These are phyloP conservation scores for Punica granatum DNA, from an alignment of 345 rosid species.

Conservation along the genomic window DNA sequence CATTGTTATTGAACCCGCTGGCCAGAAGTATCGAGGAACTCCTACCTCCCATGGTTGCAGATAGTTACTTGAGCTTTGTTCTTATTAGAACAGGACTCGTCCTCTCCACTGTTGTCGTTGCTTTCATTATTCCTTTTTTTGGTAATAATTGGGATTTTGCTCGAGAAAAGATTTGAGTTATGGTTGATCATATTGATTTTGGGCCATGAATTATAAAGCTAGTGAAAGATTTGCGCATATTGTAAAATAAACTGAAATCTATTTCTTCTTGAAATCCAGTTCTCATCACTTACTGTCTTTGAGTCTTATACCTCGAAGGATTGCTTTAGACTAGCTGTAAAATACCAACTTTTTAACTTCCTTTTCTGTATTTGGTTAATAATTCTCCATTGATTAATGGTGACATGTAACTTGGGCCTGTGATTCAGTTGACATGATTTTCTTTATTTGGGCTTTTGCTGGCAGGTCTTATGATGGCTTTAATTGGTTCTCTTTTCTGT, in stretches of 20 bases:
- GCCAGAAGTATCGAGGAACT: slow-evolving; percentile 92
- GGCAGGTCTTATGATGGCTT: slow-evolving; percentile 84
- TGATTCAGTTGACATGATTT: too few species aligned
- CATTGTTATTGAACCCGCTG: slow-evolving; percentile 75
- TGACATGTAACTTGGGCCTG: too few species aligned
- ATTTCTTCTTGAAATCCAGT: too few species aligned
- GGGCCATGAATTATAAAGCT: too few species aligned
- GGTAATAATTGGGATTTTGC: slow-evolving; percentile 24
- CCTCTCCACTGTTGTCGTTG: slow-evolving; percentile 66
- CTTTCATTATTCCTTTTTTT: slow-evolving; percentile 81
- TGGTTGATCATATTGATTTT: not conserved
- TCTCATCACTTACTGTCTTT: too few species aligned
- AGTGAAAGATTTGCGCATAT: too few species aligned
- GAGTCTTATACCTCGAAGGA: too few species aligned
- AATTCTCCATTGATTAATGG: too few species aligned
- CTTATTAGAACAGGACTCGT: slow-evolving; percentile 72
- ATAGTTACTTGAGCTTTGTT: slow-evolving; percentile 47
- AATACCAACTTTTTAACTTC: too few species aligned
- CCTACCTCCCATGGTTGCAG: slow-evolving; percentile 45
- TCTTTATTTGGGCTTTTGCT: not conserved
- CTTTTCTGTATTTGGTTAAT: too few species aligned
- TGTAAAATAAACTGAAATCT: too few species aligned
- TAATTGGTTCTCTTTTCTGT: slow-evolving; percentile 83
- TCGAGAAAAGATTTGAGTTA: not conserved
- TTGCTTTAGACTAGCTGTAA: too few species aligned